phyloP scores from a whole-genome alignment of 768 basidiomycete genomes.

The Hygrophoropsis aurantiaca region DNA sequence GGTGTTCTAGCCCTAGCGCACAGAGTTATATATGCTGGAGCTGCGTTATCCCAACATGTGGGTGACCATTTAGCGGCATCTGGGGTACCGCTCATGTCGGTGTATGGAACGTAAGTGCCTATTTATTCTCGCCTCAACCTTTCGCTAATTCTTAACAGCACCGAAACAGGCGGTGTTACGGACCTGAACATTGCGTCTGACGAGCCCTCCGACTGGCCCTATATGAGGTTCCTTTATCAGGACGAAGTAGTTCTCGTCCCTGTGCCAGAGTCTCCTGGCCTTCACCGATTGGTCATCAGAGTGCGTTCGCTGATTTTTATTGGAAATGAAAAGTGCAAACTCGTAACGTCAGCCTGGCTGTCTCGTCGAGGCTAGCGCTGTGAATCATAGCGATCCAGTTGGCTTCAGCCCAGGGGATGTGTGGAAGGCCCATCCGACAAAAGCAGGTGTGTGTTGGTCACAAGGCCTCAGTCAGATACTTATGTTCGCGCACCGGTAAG shows the following conservation, averaged over 20 bases:
- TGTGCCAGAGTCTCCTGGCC: slow-evolving; percentile 5
- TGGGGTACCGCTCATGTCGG: slow-evolving; percentile 9
- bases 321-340: neutral
- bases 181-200: slow-evolving; percentile 3
- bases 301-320: slow-evolving; percentile 10
- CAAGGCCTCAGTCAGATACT: neutral
- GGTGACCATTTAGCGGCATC: slow-evolving; percentile 2
- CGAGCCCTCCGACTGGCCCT: slow-evolving; percentile 6
- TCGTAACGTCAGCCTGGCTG: slow-evolving; percentile 12
- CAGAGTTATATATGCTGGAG: slow-evolving; percentile 14
- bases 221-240: slow-evolving; percentile 10
- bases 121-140: neutral
- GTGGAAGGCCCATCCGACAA: slow-evolving; percentile 19
- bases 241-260: neutral
- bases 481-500: neutral
- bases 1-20: slow-evolving; percentile 6
- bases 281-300: slow-evolving; percentile 19
- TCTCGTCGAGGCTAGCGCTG: slow-evolving; percentile 6
- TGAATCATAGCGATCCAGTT: slow-evolving; percentile 17
- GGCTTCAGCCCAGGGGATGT: slow-evolving; percentile 19
- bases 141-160: slow-evolving; percentile 8
- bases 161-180: slow-evolving; percentile 14
- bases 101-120: neutral
- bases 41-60: slow-evolving; percentile 9
- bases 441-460: slow-evolving; percentile 6